Conservation (phyloP, 2,329 filamentous ascomycete species). For the Cytospora paraplurivora region DNA sequence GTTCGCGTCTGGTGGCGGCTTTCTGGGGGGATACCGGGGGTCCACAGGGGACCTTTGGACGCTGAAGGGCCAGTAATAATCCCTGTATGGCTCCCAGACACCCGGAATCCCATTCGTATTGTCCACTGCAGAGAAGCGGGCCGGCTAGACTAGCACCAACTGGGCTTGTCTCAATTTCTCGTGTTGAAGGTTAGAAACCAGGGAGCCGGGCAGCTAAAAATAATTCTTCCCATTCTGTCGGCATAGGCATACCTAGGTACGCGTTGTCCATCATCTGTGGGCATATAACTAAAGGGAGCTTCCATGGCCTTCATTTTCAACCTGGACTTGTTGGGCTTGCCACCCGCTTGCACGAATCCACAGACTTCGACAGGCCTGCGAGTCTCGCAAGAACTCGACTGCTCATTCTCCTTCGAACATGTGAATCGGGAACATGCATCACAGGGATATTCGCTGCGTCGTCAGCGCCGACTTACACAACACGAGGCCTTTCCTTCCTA, state of each 20-base stretch:
- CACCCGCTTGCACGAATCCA: no score
- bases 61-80: neutral
- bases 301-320: no score
- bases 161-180: constrained; percentile 28
- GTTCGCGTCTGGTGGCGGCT: constrained; percentile 1
- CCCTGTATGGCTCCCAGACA: neutral
- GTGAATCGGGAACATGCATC: no score
- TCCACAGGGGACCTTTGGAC: neutral
- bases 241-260: neutral
- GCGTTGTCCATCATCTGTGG: neutral
- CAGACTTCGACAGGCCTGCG: no score
- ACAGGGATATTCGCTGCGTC: no score
- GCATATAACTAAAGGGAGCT: neutral
- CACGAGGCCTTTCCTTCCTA: no score
- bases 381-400: no score
- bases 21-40: neutral
- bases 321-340: no score
- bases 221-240: constrained; percentile 12
- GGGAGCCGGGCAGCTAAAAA: constrained; percentile 27
- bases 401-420: no score
- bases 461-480: no score
- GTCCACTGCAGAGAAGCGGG: neutral
- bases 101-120: constrained; percentile 14
- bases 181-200: constrained; percentile 25
- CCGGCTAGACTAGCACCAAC: constrained; percentile 6